Evolutionary conservation across 768 basidiomycete genomes (phyloP).

Genomic region (Rubroboletus pulcherrimus): DNA sequence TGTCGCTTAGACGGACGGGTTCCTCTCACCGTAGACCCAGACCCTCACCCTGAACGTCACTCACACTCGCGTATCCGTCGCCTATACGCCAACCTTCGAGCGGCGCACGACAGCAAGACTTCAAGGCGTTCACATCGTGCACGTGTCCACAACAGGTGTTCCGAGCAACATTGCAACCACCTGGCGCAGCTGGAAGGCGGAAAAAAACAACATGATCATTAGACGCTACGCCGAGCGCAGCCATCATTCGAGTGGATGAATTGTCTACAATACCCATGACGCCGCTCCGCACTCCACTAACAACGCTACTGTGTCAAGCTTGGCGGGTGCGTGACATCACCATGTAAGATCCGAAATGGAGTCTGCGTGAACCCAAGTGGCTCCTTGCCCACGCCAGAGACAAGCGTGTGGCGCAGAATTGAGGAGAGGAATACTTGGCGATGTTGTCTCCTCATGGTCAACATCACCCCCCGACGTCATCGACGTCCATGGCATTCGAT

Average conservation of each 20-base stretch:
- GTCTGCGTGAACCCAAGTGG: background rate
- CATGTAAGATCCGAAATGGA: slow-evolving; percentile 9
- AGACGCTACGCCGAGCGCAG: background rate
- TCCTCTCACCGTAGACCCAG: background rate
- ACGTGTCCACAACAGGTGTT: slow-evolving; percentile 2
- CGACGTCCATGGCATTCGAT: background rate
- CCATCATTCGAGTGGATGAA: background rate
- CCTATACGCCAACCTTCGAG: background rate
- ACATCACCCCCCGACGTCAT: slow-evolving; percentile 10
- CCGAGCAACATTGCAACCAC: background rate
- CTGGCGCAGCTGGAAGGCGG: background rate
- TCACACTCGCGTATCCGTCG: background rate
- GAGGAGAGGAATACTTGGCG: background rate
- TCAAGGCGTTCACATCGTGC: background rate
- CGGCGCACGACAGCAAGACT: background rate
- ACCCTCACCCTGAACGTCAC: background rate
- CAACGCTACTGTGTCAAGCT: slow-evolving; percentile 4
- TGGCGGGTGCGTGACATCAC: background rate
- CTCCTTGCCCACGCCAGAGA: background rate
- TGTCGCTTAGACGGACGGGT: background rate
- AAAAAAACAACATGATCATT: slow-evolving; percentile 1
- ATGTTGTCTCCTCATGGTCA: background rate
- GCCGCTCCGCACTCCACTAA: background rate
- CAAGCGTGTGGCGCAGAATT: background rate
- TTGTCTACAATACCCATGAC: slow-evolving; percentile 1